These are phyloP conservation scores for Rhododendron simsii DNA, from an alignment of 148 eudicot species.

Conservation along the genomic window DNA sequence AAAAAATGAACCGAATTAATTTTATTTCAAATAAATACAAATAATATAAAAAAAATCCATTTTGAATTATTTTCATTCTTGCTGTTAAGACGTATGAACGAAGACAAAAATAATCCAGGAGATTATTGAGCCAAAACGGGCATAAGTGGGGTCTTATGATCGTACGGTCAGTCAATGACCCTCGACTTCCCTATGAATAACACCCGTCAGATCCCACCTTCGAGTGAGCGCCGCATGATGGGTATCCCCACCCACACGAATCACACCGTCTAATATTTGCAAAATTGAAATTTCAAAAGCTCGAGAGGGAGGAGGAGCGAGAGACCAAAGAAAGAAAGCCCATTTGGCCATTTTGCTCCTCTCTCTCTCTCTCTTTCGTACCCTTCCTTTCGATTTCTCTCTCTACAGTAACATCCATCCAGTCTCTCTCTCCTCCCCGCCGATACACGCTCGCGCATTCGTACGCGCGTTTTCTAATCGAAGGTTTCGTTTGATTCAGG, in stretches of 20 bases:
- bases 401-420: slow-evolving; percentile 6
- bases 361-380: background rate
- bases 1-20: background rate
- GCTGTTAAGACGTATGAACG: too few species aligned
- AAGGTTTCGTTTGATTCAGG: background rate
- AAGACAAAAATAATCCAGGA: too few species aligned
- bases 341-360: background rate
- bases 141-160: background rate
- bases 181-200: slow-evolving; percentile 23
- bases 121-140: background rate
- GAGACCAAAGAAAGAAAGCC: slow-evolving; percentile 13
- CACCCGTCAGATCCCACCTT: slow-evolving; percentile 19
- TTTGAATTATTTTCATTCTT: background rate
- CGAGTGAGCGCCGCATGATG: slow-evolving; percentile 26
- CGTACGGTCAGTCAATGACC: slow-evolving; percentile 14
- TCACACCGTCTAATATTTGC: slow-evolving; percentile 37
- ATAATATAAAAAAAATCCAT: background rate
- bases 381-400: slow-evolving; percentile 6
- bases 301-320: slow-evolving; percentile 23
- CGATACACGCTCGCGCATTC: background rate
- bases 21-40: background rate
- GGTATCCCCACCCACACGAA: background rate
- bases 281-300: slow-evolving; percentile 52
- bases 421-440: background rate
- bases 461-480: background rate